Conservation (phyloP, 83 land plant species). For the Thuja plicata region DNA sequence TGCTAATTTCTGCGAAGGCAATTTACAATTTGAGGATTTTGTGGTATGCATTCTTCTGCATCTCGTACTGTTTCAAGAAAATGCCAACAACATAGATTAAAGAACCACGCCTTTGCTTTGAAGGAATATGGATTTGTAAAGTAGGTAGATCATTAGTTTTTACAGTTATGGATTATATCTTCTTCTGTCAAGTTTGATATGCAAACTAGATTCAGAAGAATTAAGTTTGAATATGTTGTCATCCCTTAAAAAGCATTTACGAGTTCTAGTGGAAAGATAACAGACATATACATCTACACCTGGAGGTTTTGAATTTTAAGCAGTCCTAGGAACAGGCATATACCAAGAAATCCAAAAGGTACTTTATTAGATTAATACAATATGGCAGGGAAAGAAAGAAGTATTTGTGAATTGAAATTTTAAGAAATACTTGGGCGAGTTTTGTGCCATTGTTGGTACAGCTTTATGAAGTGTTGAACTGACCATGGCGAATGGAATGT, state of each 20-base stretch:
- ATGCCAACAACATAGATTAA: neutral
- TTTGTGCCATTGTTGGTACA: neutral
- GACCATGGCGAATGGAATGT: no score
- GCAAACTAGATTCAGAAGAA: neutral
- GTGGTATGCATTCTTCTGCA: neutral
- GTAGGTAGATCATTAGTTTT: no score
- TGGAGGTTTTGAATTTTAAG: neutral
- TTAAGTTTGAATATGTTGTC: neutral
- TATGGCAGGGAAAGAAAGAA: neutral
- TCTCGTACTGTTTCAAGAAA: neutral
- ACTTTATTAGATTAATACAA: no score
- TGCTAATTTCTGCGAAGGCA: neutral
- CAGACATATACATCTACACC: neutral
- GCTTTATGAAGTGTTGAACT: neutral
- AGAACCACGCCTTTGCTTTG: neutral
- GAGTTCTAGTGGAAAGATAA: neutral
- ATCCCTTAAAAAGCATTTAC: neutral
- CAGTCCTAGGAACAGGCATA: neutral
- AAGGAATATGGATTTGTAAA: neutral
- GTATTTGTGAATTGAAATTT: no score
- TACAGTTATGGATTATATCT: neutral
- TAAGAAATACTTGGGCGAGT: no score
- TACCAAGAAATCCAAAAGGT: neutral
- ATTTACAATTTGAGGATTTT: no score
- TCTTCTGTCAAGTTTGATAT: neutral